Evolutionary conservation across 1,139 yeast genomes (phyloP).

Genomic region (Yamadazyma buinensis): DNA sequence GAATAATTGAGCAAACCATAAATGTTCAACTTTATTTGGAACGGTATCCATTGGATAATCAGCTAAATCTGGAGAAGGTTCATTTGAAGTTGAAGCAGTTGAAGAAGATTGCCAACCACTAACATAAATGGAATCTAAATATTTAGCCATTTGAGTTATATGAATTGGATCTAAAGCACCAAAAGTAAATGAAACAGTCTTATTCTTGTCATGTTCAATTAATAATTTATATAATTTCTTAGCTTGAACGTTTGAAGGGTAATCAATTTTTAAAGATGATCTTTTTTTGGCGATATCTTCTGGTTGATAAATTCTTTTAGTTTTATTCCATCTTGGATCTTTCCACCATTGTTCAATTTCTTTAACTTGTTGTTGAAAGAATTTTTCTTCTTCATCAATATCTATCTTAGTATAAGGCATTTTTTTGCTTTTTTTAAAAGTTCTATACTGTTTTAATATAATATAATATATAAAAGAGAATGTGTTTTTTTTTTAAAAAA

Average conservation of each 20-base stretch:
- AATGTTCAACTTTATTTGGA: slow-evolving; percentile 96
- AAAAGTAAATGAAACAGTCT: slow-evolving; percentile 82
- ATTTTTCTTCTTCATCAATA: slow-evolving; percentile 57
- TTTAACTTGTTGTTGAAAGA: slow-evolving; percentile 65
- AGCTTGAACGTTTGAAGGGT: slow-evolving; percentile 80
- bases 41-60: slow-evolving; percentile 99
- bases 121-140: slow-evolving; percentile 87
- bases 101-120: slow-evolving; percentile 99
- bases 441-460: not conserved
- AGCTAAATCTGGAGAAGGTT: slow-evolving; percentile 97
- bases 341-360: slow-evolving; percentile 89
- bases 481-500: not conserved
- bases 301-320: slow-evolving; percentile 85
- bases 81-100: slow-evolving; percentile 94
- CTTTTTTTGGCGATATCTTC: slow-evolving; percentile 89
- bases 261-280: slow-evolving; percentile 63
- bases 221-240: slow-evolving; percentile 72
- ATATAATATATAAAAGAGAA: not conserved
- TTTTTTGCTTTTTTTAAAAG: slow-evolving; percentile 26
- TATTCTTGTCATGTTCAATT: slow-evolving; percentile 66
- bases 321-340: slow-evolving; percentile 83
- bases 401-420: slow-evolving; percentile 55
- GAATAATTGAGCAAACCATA: slow-evolving; percentile 94
- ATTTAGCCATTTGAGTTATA: slow-evolving; percentile 94
- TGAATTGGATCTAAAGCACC: slow-evolving; percentile 98